Evolutionary conservation across 805 yeast genomes (phyloP).

Genomic region (Barnettozyma sp.): DNA sequence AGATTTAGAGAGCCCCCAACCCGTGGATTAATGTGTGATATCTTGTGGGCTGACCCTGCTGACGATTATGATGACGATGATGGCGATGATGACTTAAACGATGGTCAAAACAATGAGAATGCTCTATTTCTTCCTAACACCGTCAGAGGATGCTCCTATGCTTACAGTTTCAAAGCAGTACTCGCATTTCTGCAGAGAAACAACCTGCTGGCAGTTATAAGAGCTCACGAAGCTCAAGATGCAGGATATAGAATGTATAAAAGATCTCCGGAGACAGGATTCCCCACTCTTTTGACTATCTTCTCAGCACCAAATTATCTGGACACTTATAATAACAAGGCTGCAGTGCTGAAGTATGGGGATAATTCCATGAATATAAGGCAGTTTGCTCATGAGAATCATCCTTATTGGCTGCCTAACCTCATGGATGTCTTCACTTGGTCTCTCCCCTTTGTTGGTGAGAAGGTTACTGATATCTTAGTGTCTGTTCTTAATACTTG

Average conservation of each 20-base stretch:
- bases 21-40: constrained; percentile 87
- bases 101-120: too few species aligned
- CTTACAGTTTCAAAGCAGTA: constrained; percentile 70
- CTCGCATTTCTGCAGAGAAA: constrained; percentile 74
- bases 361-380: constrained; percentile 90
- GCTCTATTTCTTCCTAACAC: constrained; percentile 53
- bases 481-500: constrained; percentile 86
- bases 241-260: constrained; percentile 95
- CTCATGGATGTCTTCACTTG: constrained; percentile 97
- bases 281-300: constrained; percentile 84
- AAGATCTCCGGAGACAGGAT: constrained; percentile 74
- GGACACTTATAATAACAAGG: constrained; percentile 89
- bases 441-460: constrained; percentile 97
- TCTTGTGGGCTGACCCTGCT: constrained; percentile 95
- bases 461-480: constrained; percentile 89
- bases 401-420: constrained; percentile 95
- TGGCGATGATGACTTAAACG: too few species aligned
- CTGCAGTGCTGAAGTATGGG: constrained; percentile 89
- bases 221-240: constrained; percentile 98
- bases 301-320: constrained; percentile 94
- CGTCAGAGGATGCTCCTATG: constrained; percentile 88
- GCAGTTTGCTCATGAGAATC: constrained; percentile 88
- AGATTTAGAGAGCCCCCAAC: constrained; percentile 93
- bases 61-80: constrained; percentile 76
- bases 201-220: constrained; percentile 71